A percentile compares a stretch with the other conserved stretches of the same genome.
These are phyloP conservation scores for Lecanosticta acicola DNA, from an alignment of 2,329 filamentous ascomycete species.

Conservation along the genomic window DNA sequence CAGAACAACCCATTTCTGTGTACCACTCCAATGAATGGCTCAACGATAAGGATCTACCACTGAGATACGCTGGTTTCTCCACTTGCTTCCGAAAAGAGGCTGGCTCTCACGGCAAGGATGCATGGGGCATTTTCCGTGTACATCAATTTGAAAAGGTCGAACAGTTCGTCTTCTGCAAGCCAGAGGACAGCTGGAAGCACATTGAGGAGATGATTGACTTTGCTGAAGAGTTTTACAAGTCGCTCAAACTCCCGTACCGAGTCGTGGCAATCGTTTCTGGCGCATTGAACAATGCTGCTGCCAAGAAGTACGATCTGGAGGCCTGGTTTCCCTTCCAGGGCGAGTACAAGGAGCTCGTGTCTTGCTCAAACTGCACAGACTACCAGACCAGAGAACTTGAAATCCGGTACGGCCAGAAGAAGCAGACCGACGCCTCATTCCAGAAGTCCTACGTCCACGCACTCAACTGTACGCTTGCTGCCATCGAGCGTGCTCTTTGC, in stretches of 20 bases:
- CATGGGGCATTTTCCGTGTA: constrained; percentile 96
- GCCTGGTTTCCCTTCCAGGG: constrained; percentile 95
- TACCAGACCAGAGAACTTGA: constrained; percentile 93
- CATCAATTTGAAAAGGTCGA: constrained; percentile 97
- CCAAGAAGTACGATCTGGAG: constrained; percentile 94
- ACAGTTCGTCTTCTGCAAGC: constrained; percentile 74
- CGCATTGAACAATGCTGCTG: constrained; percentile 79
- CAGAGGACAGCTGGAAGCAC: constrained; percentile 84
- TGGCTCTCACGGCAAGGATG: constrained; percentile 83
- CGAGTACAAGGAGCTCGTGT: constrained; percentile 97
- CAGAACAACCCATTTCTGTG: constrained; percentile 90
- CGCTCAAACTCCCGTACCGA: constrained; percentile 80
- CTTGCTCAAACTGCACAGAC: constrained; percentile 95
- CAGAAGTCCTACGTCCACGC: constrained; percentile 94
- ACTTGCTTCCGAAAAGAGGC: constrained; percentile 96
- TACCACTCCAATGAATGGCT: constrained; percentile 89
- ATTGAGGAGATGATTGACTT: constrained; percentile 89
- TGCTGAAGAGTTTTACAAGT: constrained; percentile 94
- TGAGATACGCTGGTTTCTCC: constrained; percentile 82
- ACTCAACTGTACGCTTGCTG: constrained; percentile 82
- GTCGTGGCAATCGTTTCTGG: constrained; percentile 95
- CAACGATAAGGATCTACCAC: constrained; percentile 73
- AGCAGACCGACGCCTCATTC: constrained; percentile 63
- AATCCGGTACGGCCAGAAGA: constrained; percentile 85
- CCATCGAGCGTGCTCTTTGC: constrained; percentile 87